phyloP scores from a whole-genome alignment of 2,329 filamentous ascomycete genomes.

The Lecanosticta acicola region DNA sequence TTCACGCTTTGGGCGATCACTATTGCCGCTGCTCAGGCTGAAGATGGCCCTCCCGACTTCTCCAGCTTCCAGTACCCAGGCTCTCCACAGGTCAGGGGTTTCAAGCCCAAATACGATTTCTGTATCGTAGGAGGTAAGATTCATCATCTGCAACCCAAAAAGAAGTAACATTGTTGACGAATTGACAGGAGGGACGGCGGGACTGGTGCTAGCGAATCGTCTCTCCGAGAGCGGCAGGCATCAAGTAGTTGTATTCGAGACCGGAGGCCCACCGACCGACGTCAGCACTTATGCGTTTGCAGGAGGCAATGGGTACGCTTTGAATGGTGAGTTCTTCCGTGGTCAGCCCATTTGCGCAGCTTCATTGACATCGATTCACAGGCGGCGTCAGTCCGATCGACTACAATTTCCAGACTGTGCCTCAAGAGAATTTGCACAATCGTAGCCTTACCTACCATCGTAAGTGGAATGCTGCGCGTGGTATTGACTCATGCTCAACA shows the following conservation, averaged over 20 bases:
- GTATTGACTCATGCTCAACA: not conserved
- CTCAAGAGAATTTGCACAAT: slow-evolving; percentile 15
- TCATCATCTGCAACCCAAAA: not conserved
- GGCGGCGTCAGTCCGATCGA: slow-evolving; percentile 11
- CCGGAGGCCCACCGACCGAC: slow-evolving; percentile 13
- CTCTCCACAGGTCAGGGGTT: slow-evolving; percentile 4
- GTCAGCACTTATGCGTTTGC: slow-evolving; percentile 11
- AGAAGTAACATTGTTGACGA: not conserved
- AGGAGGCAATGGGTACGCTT: slow-evolving; percentile 14
- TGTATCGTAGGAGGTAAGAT: slow-evolving; percentile 13
- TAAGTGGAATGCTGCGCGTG: not conserved
- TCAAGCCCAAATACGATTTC: slow-evolving; percentile 14
- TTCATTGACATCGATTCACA: not conserved
- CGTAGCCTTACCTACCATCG: slow-evolving; percentile 16
- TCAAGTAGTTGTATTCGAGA: slow-evolving; percentile 16
- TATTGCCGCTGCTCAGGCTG: not conserved
- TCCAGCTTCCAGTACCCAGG: slow-evolving; percentile 13
- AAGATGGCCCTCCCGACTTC: slow-evolving; percentile 10
- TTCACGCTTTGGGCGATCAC: not conserved
- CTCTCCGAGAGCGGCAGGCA: slow-evolving; percentile 17
- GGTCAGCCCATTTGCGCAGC: not conserved
- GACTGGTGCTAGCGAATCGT: slow-evolving; percentile 18
- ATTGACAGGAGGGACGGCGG: slow-evolving; percentile 14
- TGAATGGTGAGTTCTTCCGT: slow-evolving; percentile 7
- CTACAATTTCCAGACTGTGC: slow-evolving; percentile 16